phyloP scores from a whole-genome alignment of 352 stramenopile genomes.

The Globisporangium lucens region DNA sequence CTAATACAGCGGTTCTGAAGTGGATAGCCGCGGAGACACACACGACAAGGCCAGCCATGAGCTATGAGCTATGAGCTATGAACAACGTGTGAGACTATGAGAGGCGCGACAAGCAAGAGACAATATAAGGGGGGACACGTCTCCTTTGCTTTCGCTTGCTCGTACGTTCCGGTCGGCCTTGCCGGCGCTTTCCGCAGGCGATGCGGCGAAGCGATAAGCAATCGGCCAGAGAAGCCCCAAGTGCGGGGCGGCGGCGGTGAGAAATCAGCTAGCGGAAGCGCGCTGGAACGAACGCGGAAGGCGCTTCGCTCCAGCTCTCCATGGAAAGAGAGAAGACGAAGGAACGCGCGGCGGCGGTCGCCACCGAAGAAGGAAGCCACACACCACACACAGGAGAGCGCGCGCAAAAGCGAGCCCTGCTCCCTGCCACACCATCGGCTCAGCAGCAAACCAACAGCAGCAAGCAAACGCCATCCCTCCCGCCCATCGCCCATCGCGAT shows the following conservation, averaged over 20 bases:
- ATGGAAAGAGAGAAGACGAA: not conserved
- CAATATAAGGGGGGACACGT: not conserved
- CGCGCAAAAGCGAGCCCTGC: not conserved
- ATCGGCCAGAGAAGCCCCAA: not conserved
- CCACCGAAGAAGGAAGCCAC: not conserved
- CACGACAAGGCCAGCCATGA: not conserved
- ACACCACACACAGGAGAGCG: not conserved
- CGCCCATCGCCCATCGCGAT: constrained; percentile 1
- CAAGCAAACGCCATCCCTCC: not conserved
- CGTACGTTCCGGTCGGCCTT: not conserved
- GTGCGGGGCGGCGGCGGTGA: not conserved
- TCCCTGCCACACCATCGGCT: not conserved
- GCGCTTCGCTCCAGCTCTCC: not conserved
- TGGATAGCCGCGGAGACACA: not conserved
- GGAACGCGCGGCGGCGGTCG: not conserved
- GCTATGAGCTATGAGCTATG: not conserved
- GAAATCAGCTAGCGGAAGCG: not conserved
- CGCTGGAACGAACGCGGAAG: not conserved
- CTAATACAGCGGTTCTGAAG: not conserved
- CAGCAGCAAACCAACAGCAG: not conserved
- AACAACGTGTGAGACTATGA: not conserved
- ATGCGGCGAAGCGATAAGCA: not conserved
- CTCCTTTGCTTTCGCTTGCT: not conserved
- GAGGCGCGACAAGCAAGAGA: not conserved
- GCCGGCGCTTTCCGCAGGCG: not conserved